Percentiles rank a stretch among this genome's conserved stretches.
phyloP scores from a whole-genome alignment of 768 basidiomycete species.

The Kockovaella imperatae region DNA sequence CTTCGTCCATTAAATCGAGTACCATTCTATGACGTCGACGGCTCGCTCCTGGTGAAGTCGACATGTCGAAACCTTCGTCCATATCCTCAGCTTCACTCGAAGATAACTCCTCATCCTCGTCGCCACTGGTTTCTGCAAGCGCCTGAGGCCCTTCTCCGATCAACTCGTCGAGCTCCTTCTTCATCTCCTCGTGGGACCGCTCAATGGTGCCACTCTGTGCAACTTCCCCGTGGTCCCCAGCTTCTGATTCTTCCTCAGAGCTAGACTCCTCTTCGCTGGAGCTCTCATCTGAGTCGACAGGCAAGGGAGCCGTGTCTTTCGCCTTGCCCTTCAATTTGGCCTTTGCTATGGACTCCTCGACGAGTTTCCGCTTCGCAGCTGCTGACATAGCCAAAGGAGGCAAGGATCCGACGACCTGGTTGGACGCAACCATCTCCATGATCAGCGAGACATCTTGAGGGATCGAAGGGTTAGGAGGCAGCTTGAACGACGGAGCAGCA shows the following conservation, averaged over 20 bases:
- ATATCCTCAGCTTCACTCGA: slow-evolving; percentile 3
- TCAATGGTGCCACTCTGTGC: slow-evolving; percentile 11
- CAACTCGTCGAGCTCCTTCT: slow-evolving; percentile 19
- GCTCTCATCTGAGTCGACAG: slow-evolving; percentile 4
- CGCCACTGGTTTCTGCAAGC: slow-evolving; percentile 7
- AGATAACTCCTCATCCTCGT: slow-evolving; percentile 14
- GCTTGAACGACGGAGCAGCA: slow-evolving; percentile 10
- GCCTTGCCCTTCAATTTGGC: slow-evolving; percentile 10
- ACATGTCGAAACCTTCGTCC: slow-evolving; percentile 21
- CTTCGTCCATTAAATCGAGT: slow-evolving; percentile 37
- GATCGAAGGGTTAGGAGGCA: slow-evolving; percentile 22
- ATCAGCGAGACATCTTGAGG: slow-evolving; percentile 41
- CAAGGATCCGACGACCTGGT: slow-evolving; percentile 28
- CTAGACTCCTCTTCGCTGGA: slow-evolving; percentile 17
- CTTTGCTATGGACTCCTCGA: slow-evolving; percentile 24
- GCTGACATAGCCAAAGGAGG: slow-evolving; percentile 24
- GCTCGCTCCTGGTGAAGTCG: slow-evolving; percentile 10
- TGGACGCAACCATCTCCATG: slow-evolving; percentile 36
- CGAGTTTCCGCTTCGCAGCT: slow-evolving; percentile 30
- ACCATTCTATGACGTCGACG: too few species aligned
- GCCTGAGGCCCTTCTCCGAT: slow-evolving; percentile 5
- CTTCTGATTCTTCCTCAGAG: slow-evolving; percentile 14
- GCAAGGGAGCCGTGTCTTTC: not conserved
- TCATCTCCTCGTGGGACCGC: slow-evolving; percentile 11
- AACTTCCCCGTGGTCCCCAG: slow-evolving; percentile 2